These are phyloP conservation scores for Entomortierella beljakovae DNA, from an alignment of 192 early-diverging fungal genomes.

Conservation along the genomic window DNA sequence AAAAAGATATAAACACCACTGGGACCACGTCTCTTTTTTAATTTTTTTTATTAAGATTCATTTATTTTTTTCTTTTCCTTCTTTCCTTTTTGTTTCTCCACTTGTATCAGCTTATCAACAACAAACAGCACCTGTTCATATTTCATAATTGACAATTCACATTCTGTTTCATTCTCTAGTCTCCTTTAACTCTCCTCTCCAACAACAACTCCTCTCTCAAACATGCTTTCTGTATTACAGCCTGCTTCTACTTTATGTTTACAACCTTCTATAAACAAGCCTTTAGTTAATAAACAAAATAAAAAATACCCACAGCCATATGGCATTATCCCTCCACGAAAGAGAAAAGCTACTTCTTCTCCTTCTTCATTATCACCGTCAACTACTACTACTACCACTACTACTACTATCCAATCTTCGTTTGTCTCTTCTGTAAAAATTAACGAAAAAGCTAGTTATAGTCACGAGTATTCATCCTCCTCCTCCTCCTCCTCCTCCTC, in stretches of 20 bases:
- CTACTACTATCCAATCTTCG: not conserved
- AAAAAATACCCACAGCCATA: slow-evolving; percentile 32
- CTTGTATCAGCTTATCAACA: too few relatives aligned
- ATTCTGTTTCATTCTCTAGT: not conserved
- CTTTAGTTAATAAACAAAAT: not conserved
- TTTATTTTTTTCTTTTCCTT: not conserved
- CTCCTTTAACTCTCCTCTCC: not conserved
- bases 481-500: slow-evolving; percentile 9
- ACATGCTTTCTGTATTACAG: slow-evolving; percentile 29
- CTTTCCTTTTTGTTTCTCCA: too few relatives aligned
- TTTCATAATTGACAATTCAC: too few relatives aligned
- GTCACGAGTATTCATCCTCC: too few relatives aligned
- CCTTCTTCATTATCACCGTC: slow-evolving; percentile 1
- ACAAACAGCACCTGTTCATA: too few relatives aligned
- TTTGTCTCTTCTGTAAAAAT: not conserved
- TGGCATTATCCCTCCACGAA: slow-evolving; percentile 38
- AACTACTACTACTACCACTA: not conserved
- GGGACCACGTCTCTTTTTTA: too few relatives aligned
- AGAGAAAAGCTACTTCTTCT: slow-evolving; percentile 6
- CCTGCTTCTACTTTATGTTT: slow-evolving; percentile 29
- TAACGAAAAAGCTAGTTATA: too few relatives aligned
- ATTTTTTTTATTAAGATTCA: too few relatives aligned
- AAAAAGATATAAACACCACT: too few relatives aligned
- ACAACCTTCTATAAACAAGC: slow-evolving; percentile 6
- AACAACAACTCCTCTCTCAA: not conserved